phyloP scores from a whole-genome alignment of 192 early-diverging fungal genomes.

The Backusella liffmaniae region DNA sequence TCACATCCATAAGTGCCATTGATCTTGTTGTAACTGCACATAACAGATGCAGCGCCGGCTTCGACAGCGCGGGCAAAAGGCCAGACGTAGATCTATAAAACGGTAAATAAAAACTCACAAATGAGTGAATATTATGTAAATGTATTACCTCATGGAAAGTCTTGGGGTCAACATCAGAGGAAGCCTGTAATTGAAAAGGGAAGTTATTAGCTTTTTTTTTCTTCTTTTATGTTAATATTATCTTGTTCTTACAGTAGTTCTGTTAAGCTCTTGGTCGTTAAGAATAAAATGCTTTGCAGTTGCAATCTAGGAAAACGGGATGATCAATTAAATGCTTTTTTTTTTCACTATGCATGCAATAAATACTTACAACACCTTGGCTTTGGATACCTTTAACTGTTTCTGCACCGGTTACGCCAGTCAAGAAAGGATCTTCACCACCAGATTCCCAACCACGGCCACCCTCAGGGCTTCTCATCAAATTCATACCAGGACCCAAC shows the following conservation, averaged over 20 bases:
- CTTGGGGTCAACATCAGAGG: conserved; percentile 50
- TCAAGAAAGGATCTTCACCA: conserved; percentile 34
- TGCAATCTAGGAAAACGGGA: conserved; percentile 17
- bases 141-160: conserved; percentile 53
- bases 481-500: conserved; percentile 44
- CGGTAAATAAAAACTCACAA: conserved; percentile 26
- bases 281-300: conserved; percentile 32
- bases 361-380: conserved; percentile 25
- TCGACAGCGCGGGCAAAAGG: conserved; percentile 58
- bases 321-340: not conserved
- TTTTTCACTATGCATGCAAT: not conserved
- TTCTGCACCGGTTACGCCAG: conserved; percentile 14
- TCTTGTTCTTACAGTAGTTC: conserved; percentile 14
- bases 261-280: conserved; percentile 31
- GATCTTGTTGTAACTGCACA: conserved; percentile 66
- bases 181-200: not conserved
- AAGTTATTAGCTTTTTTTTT: not conserved
- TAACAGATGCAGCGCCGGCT: conserved; percentile 55
- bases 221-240: not conserved
- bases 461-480: conserved; percentile 16
- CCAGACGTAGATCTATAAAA: conserved; percentile 46
- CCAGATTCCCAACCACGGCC: conserved; percentile 26
- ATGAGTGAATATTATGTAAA: no score
- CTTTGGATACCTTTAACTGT: conserved; percentile 31
- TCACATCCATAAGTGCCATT: conserved; percentile 57